A percentile compares a stretch with the other conserved stretches of the same genome.
These are phyloP conservation scores for Maudiozyma serrabonitensis DNA, from an alignment of 805 yeast genomes.

Conservation along the genomic window DNA sequence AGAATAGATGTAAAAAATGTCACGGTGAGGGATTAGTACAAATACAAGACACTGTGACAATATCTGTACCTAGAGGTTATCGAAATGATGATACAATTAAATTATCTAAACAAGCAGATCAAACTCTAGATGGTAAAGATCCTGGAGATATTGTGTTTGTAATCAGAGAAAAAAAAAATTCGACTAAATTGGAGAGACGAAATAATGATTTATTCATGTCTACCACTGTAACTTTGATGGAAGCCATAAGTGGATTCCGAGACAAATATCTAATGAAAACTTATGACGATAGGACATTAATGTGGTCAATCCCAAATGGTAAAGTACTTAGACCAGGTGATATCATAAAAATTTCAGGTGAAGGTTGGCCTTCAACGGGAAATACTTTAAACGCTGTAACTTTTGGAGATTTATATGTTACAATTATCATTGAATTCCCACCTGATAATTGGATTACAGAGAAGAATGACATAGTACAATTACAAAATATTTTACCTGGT, in stretches of 20 bases:
- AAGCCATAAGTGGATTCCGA: conserved; percentile 76
- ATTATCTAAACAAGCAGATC: conserved; percentile 65
- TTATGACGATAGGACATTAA: conserved; percentile 69
- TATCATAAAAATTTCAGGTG: conserved; percentile 49
- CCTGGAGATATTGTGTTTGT: conserved; percentile 73
- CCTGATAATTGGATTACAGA: conserved; percentile 78
- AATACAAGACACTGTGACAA: conserved; percentile 65
- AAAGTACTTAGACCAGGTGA: conserved; percentile 76
- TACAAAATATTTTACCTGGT: conserved; percentile 47
- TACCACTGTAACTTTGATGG: conserved; percentile 56
- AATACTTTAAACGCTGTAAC: not conserved
- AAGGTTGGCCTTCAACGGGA: conserved; percentile 68
- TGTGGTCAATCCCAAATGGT: conserved; percentile 60
- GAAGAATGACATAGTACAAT: conserved; percentile 47
- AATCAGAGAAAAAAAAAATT: conserved; percentile 42
- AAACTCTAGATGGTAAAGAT: conserved; percentile 49
- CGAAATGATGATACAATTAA: conserved; percentile 50
- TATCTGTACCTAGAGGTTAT: conserved; percentile 67
- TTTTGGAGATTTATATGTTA: conserved; percentile 61
- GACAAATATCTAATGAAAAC: conserved; percentile 54
- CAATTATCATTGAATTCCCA: conserved; percentile 71
- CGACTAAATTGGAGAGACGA: conserved; percentile 38
- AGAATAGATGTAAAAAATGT: conserved; percentile 74
- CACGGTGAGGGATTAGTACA: conserved; percentile 51
- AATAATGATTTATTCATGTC: conserved; percentile 57